These are phyloP conservation scores for Nigrospora sphaerica DNA, from an alignment of 2,329 filamentous ascomycete species.

Conservation along the genomic window DNA sequence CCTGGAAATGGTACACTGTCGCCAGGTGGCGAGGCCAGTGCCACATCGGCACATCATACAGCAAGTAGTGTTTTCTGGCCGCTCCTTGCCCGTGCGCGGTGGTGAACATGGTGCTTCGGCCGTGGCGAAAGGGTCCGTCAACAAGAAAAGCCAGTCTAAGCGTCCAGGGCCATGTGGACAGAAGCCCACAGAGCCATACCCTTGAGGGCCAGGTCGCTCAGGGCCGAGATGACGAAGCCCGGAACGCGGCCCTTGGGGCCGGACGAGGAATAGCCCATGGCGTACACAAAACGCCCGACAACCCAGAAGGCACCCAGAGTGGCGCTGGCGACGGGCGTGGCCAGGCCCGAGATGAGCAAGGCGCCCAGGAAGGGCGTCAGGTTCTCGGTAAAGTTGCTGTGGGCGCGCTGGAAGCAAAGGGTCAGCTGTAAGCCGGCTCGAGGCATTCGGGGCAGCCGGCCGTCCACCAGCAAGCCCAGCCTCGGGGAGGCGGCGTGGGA, in stretches of 20 bases:
- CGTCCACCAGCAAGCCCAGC: too few species aligned
- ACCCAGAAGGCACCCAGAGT: constrained; percentile 45
- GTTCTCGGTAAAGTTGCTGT: constrained; percentile 59
- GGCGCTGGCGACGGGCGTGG: constrained; percentile 43
- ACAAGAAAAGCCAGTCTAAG: constrained; percentile 3
- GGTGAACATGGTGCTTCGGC: too few species aligned
- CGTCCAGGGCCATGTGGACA: constrained; percentile 26
- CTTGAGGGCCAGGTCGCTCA: constrained; percentile 32
- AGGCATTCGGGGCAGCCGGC: too few species aligned
- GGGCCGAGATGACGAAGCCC: constrained; percentile 26
- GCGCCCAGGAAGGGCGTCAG: constrained; percentile 42
- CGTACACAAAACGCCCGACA: constrained; percentile 45
- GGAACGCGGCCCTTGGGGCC: constrained; percentile 37
- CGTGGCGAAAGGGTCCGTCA: too few species aligned
- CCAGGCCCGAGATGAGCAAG: constrained; percentile 49
- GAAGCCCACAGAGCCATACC: constrained; percentile 35
- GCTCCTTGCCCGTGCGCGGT: too few species aligned
- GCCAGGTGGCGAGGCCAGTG: too few species aligned
- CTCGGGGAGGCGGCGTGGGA: too few species aligned
- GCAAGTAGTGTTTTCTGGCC: too few species aligned
- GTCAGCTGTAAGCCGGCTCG: too few species aligned
- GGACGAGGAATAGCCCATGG: constrained; percentile 42
- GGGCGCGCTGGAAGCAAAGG: constrained; percentile 40
- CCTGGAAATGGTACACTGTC: too few species aligned
- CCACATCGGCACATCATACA: too few species aligned